Base-by-base conservation (phyloP, 1,284 basidiomycete species). In the Gymnopus androsaceus region DNA sequence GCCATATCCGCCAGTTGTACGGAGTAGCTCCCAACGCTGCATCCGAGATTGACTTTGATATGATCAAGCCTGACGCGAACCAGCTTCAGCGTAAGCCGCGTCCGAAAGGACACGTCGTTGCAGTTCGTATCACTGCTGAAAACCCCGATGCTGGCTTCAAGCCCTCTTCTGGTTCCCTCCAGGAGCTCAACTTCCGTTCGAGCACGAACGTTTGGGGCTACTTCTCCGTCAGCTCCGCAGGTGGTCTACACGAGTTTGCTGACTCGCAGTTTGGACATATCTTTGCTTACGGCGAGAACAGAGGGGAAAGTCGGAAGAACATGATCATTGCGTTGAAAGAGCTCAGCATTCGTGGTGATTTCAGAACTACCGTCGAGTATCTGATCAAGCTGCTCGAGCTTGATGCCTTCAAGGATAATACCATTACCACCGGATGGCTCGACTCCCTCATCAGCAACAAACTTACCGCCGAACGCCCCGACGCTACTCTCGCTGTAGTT, bases 91-190 rank as follows among this genome's bases (percentile, higher is more conserved):
- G 95, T 67, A 98, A 95, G 76, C 97, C 97, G 46, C 85, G 85
- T 55, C 96, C 97, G 58, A 98, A 98, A 75, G 97, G 97, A 33
- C 97, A 99, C 71, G 97, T 99, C 64, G 92, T 99, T 63, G 97
- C 97, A 45, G 97, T 98, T 64, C 95, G 97, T 71, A 99, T 99
- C 74, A 99, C 97, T 4, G 96, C 96, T 42, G 97, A 99, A 77
- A 99, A 99, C 75, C 97, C 97, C 21, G 97, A 99, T 69, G 96
- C 96, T 15, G 97, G 97, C n/a, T 99, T 99, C 85, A 99, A 99
- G 76, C 97, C 97, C 3, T 98, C 96, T 7, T 96, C 94, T 14
- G 97, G 97, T 66, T 90, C 92, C 41, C 80, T 99, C 12, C 95
- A 98, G 71, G 97, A 99, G 72, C 91, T 99, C 68, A 99, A 99